These are phyloP conservation scores for Hyaloscypha finlandica DNA, from an alignment of 495 filamentous ascomycete genomes.

Conservation along the genomic window DNA sequence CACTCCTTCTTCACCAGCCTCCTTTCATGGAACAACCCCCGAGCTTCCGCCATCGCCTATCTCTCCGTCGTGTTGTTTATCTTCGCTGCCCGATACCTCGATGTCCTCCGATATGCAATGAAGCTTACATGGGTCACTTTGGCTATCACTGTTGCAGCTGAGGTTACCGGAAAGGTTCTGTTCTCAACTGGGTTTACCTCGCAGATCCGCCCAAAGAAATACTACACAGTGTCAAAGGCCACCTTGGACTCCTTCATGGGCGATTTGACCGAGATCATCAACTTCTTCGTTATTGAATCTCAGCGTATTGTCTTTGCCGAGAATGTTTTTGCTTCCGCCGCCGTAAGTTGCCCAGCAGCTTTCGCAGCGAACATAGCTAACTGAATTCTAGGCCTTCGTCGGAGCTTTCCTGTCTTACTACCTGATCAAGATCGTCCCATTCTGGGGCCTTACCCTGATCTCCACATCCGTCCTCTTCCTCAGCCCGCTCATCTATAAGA, in stretches of 20 bases:
- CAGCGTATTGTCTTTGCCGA: slow-evolving; percentile 95
- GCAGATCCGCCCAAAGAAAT: slow-evolving; percentile 85
- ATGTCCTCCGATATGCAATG: slow-evolving; percentile 84
- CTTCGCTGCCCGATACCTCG: slow-evolving; percentile 86
- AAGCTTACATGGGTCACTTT: slow-evolving; percentile 72
- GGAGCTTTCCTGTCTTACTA: slow-evolving; percentile 86
- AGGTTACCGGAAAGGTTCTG: slow-evolving; percentile 73
- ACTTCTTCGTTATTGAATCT: slow-evolving; percentile 97
- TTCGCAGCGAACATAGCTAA: slow-evolving; percentile 26
- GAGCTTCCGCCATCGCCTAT: slow-evolving; percentile 87
- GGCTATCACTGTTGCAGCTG: slow-evolving; percentile 70
- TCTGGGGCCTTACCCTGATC: slow-evolving; percentile 88
- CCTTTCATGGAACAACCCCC: slow-evolving; percentile 63
- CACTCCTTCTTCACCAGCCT: slow-evolving; percentile 94
- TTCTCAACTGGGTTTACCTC: slow-evolving; percentile 78
- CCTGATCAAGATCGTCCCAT: slow-evolving; percentile 88
- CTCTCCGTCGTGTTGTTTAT: slow-evolving; percentile 73
- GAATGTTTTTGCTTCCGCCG: slow-evolving; percentile 79
- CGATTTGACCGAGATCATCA: slow-evolving; percentile 87
- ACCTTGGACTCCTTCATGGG: slow-evolving; percentile 77
- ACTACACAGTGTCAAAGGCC: slow-evolving; percentile 88
- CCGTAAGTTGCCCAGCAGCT: slow-evolving; percentile 59
- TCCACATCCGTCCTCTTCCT: slow-evolving; percentile 77
- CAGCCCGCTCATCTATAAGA: slow-evolving; percentile 85
- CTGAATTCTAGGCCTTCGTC: slow-evolving; percentile 62